Evolutionary conservation across 2,329 filamentous ascomycete genomes (phyloP).

Genomic region (Cryphonectria radicalis): DNA sequence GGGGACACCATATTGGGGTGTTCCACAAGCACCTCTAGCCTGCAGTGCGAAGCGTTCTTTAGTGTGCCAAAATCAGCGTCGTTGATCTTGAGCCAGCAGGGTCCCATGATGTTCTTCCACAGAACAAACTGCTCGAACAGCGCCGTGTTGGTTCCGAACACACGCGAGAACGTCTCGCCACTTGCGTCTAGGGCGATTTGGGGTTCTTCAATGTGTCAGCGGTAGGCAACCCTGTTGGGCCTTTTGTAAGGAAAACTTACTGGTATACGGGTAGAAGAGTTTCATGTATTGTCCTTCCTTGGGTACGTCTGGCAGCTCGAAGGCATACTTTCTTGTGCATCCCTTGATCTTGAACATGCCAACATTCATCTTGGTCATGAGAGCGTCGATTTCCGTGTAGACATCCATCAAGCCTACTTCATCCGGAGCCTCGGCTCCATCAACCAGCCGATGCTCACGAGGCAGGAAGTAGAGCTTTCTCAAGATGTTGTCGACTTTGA

Average conservation of each 20-base stretch:
- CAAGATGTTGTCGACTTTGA: constrained; percentile 93
- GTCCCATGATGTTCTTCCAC: constrained; percentile 99
- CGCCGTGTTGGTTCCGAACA: constrained; percentile 91
- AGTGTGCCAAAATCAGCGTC: constrained; percentile 81
- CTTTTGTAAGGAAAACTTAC: constrained; percentile 45
- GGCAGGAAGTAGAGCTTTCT: constrained; percentile 94
- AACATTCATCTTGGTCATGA: constrained; percentile 88
- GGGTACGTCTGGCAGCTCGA: constrained; percentile 85
- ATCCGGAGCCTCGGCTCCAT: constrained; percentile 72
- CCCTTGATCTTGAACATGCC: constrained; percentile 92
- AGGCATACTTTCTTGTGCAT: constrained; percentile 90
- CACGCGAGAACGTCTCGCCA: constrained; percentile 90
- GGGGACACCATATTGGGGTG: constrained; percentile 77
- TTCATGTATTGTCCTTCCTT: constrained; percentile 92
- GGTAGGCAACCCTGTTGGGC: not conserved
- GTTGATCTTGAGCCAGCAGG: constrained; percentile 93
- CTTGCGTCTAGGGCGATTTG: constrained; percentile 69
- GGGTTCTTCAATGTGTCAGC: constrained; percentile 54
- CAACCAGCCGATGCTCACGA: constrained; percentile 61
- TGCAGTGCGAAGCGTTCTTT: constrained; percentile 95
- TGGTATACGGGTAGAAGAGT: constrained; percentile 92
- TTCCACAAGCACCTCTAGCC: constrained; percentile 82
- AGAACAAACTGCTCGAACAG: constrained; percentile 98
- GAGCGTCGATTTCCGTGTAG: constrained; percentile 82
- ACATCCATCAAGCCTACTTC: constrained; percentile 87